A percentile compares a stretch with the other conserved stretches of the same genome.
Conservation (phyloP, 306 rosid genomes). For the Luffa aegyptiaca region DNA sequence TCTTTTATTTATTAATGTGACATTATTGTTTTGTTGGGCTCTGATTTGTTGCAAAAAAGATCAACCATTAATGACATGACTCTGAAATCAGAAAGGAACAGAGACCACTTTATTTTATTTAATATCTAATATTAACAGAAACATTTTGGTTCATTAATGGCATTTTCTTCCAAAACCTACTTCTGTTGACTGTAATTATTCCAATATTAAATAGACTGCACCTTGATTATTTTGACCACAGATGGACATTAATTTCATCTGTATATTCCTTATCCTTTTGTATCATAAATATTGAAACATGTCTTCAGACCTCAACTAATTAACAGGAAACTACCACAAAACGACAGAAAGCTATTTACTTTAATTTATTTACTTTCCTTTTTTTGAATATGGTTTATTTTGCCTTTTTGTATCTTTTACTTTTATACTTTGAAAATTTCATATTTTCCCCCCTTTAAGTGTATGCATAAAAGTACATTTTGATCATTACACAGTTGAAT, state of each 20-base stretch:
- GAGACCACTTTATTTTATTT: not conserved
- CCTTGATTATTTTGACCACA: not conserved
- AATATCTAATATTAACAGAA: not conserved
- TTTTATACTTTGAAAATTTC: too few relatives aligned
- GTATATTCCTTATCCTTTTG: not conserved
- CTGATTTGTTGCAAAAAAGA: too few relatives aligned
- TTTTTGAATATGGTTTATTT: not conserved
- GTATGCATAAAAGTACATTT: not conserved
- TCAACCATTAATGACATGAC: not conserved
- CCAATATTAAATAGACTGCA: not conserved
- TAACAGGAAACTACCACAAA: not conserved
- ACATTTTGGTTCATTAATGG: not conserved
- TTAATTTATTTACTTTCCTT: too few relatives aligned
- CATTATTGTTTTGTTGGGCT: too few relatives aligned
- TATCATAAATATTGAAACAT: not conserved
- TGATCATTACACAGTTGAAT: not conserved
- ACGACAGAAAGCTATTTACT: too few relatives aligned
- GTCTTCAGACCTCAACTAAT: not conserved
- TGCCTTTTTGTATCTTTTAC: not conserved
- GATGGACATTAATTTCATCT: too few relatives aligned
- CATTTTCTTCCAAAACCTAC: not conserved
- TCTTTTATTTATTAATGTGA: too few relatives aligned
- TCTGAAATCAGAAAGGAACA: not conserved
- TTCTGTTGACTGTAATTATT: not conserved
- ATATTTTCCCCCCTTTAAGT: not conserved